Evolutionary conservation across 352 stramenopile species (phyloP), one percentile per base, ranked within the genome.

Genomic region (Hyaloperonospora brassicae): DNA sequence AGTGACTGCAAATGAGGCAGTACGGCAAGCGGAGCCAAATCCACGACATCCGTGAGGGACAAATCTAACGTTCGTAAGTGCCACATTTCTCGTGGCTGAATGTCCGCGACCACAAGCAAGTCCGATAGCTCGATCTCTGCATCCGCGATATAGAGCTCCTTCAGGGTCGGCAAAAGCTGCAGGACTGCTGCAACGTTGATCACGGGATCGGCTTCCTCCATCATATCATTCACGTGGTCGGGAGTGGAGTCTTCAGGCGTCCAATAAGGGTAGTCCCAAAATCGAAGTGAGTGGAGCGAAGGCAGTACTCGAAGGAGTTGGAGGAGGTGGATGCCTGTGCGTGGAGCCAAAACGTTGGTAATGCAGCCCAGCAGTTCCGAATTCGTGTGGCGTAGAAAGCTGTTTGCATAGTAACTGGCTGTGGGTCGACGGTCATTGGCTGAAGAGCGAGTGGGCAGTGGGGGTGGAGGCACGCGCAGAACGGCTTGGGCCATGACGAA

Each of bases 181-280:
- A 66, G 42, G 8, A 73, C 52, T 9, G 66, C 66, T 13, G 66
- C 62, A n/a, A 71, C 51, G 40, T 73, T 73, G 43, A 73, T 68
- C 8, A 60, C 66, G 8, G 62, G 58, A 55, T 73, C 65, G 2
- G 70, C 58, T 3, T 65, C 54, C 23, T 66, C 42, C 2, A 40
- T 25, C n/a, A 54, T 51, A 12, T 51, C 54, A 1, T 60, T 7
- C 27, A 31, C 27, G 7, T 31, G 3, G 27, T 31, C 27, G 27
- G 3, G 27, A 31, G 3, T 31, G 7, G 27, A 31, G 3, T 31
- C 27, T 41, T 71, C 59, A 11, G 52, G 53, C 13, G 51, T 63
- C 57, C 64, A 71, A 39, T 71, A 73, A 25, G 64, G 64, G 52
- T 71, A 76, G 39, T 66, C 68, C 62, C 61, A 81, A 51, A 81